Evolutionary conservation across 345 rosid genomes (phyloP), one percentile per base, ranked within the genome.

Genomic region (Firmiana major): DNA sequence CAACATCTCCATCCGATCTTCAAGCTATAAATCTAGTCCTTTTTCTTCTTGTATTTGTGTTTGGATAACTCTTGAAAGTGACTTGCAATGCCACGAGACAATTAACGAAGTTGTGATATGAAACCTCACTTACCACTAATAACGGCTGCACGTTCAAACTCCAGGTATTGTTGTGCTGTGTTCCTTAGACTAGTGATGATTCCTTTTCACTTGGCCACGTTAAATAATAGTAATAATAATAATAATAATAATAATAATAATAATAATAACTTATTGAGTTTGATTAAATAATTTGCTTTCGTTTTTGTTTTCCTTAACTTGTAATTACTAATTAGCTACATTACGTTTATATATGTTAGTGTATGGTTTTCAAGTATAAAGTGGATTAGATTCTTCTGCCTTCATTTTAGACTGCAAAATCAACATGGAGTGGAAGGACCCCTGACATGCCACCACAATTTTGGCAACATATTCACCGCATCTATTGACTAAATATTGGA

Each of bases 1-100:
- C 6, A 28, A 40, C 63, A 40, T 68, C 62, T 75, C 86, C 83
- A 77, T 77, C 42, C n/a, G 10, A 2, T 36, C 40, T 31, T 75
- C 26, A 5, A 26, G 0, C 70, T 77, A 15, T n/a, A 62, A 62
- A 12, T 58, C 73, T 7, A 11, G 17, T 9, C 2, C 17, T 9
- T 16, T 16, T 24, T 12, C 12, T 19, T 21, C 1, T n/a, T 22
- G 51, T 21, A 36, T 24, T 54, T 28, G 17, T n/a, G n/a, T n/a
- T n/a, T n/a, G n/a, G n/a, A n/a, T n/a, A n/a, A n/a, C n/a, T n/a
- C n/a, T n/a, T n/a, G n/a, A n/a, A n/a, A n/a, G n/a, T n/a, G n/a
- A n/a, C n/a, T n/a, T n/a, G n/a, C n/a, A n/a, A n/a, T n/a, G n/a
- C n/a, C n/a, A n/a, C n/a, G n/a, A n/a, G n/a, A n/a, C n/a, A n/a